Base-by-base conservation (phyloP, 2,329 filamentous ascomycete genomes). In the Paramyrothecium roridum region DNA sequence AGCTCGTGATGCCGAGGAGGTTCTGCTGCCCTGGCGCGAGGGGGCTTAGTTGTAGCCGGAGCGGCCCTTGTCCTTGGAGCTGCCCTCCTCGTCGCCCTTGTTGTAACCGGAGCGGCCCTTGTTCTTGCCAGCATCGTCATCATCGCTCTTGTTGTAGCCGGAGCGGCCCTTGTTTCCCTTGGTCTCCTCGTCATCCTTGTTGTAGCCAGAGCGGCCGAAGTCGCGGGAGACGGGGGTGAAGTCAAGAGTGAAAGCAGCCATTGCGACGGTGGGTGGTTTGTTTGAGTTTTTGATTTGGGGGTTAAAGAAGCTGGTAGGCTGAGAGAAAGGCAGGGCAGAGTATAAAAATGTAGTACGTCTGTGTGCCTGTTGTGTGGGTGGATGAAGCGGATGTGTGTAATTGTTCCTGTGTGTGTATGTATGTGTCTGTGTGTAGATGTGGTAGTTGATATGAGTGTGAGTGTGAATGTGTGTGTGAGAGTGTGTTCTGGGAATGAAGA, bases 1-100 rank as follows among this genome's bases (percentile, higher is more conserved):
- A 43, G 26, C 26, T 30, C 26, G 26, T 6, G 4, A 13, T 43
- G 37, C 13, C 12, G 37, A 43, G 33, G 33, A 8, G 37, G 13
- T 6, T 43, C 13, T 30, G 40, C 17, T 7, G 37, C 20, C 19
- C 20, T n/a, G n/a, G 20, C n/a, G 20, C 40, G 52, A 19, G n/a
- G 21, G 66, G 53, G 70, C 63, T 65, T 74, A 76, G 73, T 79
- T 80, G 72, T 79, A 79, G 59, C 76, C 76, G 52, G 71, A 74
- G 58, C 76, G 76, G 67, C 77, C 77, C 56, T 74, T 70, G 49
- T 50, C 48, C 30, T 51, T 51, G 49, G 49, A 51, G 30, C 49
- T 69, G 55, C 71, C 69, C 23, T 70, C 66, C 62, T 68, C 65
- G 64, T 63, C 67, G 50, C 63, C 61, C 57, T 65, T 67, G 61